Evolutionary conservation across 495 filamentous ascomycete genomes (phyloP).

Genomic region (Podospora australis): DNA sequence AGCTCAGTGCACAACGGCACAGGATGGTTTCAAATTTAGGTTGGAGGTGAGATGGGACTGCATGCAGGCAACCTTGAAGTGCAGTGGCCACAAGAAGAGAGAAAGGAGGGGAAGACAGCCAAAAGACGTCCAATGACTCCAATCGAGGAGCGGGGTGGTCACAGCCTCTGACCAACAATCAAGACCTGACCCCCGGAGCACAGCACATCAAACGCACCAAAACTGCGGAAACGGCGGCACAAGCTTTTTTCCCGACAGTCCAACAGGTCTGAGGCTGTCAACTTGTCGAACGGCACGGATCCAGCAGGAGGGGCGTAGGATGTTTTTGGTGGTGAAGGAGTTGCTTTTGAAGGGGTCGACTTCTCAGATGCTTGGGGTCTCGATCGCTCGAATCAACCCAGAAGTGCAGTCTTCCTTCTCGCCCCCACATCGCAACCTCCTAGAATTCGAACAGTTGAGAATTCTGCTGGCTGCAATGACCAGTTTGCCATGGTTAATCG

Average conservation of each 20-base stretch:
- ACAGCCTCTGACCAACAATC: constrained; percentile 13
- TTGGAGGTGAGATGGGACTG: background rate
- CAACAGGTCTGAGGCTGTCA: too few species aligned
- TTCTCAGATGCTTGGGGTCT: too few species aligned
- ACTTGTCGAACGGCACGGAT: background rate
- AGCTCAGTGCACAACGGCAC: background rate
- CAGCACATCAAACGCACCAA: background rate
- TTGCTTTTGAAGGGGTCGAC: too few species aligned
- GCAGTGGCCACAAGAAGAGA: background rate
- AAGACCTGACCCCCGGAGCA: background rate
- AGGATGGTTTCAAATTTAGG: background rate
- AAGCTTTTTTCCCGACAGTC: too few species aligned
- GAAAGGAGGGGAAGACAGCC: constrained; percentile 1
- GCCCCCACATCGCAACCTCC: too few species aligned
- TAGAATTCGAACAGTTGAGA: too few species aligned
- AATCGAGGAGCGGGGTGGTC: constrained; percentile 23
- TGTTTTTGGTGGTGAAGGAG: background rate
- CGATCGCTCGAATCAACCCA: too few species aligned
- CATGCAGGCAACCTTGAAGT: background rate
- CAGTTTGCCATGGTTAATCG: too few species aligned
- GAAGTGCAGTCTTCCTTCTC: background rate
- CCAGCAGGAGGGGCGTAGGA: background rate
- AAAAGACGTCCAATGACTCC: too few species aligned
- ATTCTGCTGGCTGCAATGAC: too few species aligned
- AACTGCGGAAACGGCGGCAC: background rate